phyloP scores from a whole-genome alignment of 139 green algal species.

The Tetradesmus lagerheimii region DNA sequence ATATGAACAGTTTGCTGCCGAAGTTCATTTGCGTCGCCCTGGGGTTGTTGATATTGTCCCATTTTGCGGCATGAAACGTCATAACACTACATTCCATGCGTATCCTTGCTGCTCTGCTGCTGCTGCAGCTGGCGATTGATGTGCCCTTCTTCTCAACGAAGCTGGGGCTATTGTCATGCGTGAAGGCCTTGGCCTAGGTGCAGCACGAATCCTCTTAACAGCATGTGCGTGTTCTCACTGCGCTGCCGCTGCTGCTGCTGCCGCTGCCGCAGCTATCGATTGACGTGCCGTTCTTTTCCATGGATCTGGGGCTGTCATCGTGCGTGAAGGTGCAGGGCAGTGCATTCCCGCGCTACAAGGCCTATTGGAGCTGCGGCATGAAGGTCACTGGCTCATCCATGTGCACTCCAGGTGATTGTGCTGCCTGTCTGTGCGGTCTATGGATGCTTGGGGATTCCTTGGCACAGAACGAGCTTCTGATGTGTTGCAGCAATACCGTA shows the following conservation, averaged over 20 bases:
- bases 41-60: too few species aligned
- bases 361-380: constrained; percentile 1
- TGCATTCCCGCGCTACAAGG: constrained; percentile 31
- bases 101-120: too few species aligned
- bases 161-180: background rate
- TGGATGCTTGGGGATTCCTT: too few species aligned
- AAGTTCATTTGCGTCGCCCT: too few species aligned
- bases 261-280: background rate
- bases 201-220: too few species aligned
- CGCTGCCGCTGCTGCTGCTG: background rate
- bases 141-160: background rate
- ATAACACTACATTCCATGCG: too few species aligned
- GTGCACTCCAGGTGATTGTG: constrained; percentile 6
- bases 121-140: background rate
- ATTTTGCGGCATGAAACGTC: too few species aligned
- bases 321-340: background rate
- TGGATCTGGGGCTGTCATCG: constrained; percentile 24
- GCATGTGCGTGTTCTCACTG: too few species aligned
- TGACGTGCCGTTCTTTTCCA: constrained; percentile 19
- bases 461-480: too few species aligned
- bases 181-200: too few species aligned
- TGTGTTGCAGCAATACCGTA: too few species aligned
- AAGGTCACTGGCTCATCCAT: background rate
- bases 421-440: too few species aligned
- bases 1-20: background rate